Evolutionary conservation across 805 yeast genomes (phyloP).

Genomic region (Ogataea methylovora): DNA sequence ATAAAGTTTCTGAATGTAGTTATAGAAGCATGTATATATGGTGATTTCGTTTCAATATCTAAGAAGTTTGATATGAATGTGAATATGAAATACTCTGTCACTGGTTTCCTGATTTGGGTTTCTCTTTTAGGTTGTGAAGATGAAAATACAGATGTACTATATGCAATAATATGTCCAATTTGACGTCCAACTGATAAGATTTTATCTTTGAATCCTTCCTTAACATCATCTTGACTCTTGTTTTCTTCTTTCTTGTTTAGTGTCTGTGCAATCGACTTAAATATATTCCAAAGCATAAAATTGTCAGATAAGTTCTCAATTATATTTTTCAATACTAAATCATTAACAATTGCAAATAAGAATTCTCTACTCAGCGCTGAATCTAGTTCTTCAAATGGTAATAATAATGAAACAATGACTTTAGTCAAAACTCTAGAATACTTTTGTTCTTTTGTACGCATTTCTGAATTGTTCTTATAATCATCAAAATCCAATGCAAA

Average conservation of each 20-base stretch:
- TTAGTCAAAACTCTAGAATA: conserved; percentile 30
- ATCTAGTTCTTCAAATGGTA: conserved; percentile 34
- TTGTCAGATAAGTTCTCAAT: conserved; percentile 41
- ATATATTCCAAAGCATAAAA: conserved; percentile 42
- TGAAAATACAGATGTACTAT: conserved; percentile 19
- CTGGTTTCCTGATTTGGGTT: no score
- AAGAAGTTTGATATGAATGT: conserved; percentile 13
- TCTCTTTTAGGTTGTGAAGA: neutral
- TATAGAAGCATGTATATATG: conserved; percentile 9
- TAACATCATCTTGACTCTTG: neutral
- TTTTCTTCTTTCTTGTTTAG: neutral
- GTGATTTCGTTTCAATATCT: conserved; percentile 8
- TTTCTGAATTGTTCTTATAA: neutral
- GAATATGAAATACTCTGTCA: conserved; percentile 12
- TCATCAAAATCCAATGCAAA: conserved; percentile 11
- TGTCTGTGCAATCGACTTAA: conserved; percentile 13
- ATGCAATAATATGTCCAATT: conserved; percentile 20
- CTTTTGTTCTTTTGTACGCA: conserved; percentile 14
- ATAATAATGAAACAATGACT: conserved; percentile 24
- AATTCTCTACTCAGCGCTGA: conserved; percentile 32
- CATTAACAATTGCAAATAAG: conserved; percentile 32
- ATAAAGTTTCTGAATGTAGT: conserved; percentile 5
- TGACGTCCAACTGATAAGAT: conserved; percentile 8
- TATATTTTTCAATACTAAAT: conserved; percentile 32
- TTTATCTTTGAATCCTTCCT: conserved; percentile 4